These are phyloP conservation scores for Pyrenochaeta sp. DNA, from an alignment of 2,329 filamentous ascomycete species.

Conservation along the genomic window DNA sequence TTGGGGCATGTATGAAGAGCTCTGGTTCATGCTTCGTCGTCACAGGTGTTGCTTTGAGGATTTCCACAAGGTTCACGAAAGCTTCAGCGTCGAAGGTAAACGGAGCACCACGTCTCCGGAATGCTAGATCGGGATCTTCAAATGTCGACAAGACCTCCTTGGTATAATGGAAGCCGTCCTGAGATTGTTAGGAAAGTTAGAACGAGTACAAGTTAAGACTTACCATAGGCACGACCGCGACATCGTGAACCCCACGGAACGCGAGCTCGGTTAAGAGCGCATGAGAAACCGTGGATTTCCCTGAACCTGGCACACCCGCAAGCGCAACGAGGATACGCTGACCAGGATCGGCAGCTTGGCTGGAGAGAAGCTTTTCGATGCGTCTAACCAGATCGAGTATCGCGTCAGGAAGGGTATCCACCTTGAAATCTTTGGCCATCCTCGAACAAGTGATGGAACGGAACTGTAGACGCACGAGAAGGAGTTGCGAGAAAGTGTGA, in stretches of 20 bases:
- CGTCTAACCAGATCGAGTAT: constrained; percentile 32
- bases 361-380: constrained; percentile 24
- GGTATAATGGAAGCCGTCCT: constrained; percentile 39
- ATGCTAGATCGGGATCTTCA: constrained; percentile 26
- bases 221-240: constrained; percentile 37
- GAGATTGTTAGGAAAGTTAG: background rate
- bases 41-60: constrained; percentile 24
- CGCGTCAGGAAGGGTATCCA: constrained; percentile 14
- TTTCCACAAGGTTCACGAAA: constrained; percentile 26
- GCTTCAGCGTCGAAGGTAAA: constrained; percentile 37
- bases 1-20: constrained; percentile 24
- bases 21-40: constrained; percentile 25
- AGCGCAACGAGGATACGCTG: constrained; percentile 36
- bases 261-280: constrained; percentile 31
- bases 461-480: background rate
- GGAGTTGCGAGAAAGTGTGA: background rate
- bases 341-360: constrained; percentile 27
- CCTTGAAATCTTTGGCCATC: constrained; percentile 18
- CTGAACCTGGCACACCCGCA: constrained; percentile 38
- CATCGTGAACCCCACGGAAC: constrained; percentile 23
- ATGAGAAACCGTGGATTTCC: constrained; percentile 37
- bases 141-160: constrained; percentile 27
- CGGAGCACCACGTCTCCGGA: constrained; percentile 34
- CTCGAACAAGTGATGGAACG: background rate
- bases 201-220: constrained; percentile 1